Conservation (phyloP, 2,329 filamentous ascomycete species). For the Myrmaecium sp. region DNA sequence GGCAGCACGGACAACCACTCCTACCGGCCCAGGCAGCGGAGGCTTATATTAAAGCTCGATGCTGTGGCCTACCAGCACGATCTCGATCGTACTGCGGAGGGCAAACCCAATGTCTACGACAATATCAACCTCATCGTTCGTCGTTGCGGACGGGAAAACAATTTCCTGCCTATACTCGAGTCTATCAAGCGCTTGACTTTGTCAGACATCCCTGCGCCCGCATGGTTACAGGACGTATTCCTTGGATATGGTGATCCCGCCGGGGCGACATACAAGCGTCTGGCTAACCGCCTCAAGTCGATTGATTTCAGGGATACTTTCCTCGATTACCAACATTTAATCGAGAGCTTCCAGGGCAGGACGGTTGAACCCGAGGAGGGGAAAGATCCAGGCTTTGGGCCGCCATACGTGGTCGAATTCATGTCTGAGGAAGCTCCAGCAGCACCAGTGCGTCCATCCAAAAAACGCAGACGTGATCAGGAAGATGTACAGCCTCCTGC, state of each 20-base stretch:
- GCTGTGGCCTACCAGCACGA: slow-evolving; percentile 62
- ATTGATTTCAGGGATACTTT: slow-evolving; percentile 92
- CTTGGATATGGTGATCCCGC: slow-evolving; percentile 91
- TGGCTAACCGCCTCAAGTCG: slow-evolving; percentile 59
- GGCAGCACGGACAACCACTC: slow-evolving; percentile 46
- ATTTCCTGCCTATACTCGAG: slow-evolving; percentile 86
- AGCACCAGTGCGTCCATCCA: slow-evolving; percentile 26
- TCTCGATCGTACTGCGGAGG: slow-evolving; percentile 44
- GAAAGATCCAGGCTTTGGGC: slow-evolving; percentile 59
- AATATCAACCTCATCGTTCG: slow-evolving; percentile 74
- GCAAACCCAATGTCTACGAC: slow-evolving; percentile 66
- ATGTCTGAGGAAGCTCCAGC: slow-evolving; percentile 16
- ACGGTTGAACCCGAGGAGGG: slow-evolving; percentile 58
- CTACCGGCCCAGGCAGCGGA: slow-evolving; percentile 42
- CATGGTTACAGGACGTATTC: slow-evolving; percentile 93
- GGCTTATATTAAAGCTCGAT: slow-evolving; percentile 69
- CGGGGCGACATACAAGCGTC: slow-evolving; percentile 67
- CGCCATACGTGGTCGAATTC: slow-evolving; percentile 72
- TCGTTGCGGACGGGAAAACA: slow-evolving; percentile 78
- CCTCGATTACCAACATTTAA: slow-evolving; percentile 83
- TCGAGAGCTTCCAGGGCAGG: slow-evolving; percentile 78
- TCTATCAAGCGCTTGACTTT: slow-evolving; percentile 77
- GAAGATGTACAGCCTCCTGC: slow-evolving; percentile 38
- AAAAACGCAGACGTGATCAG: slow-evolving; percentile 34
- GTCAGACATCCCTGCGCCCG: slow-evolving; percentile 69